phyloP scores from a whole-genome alignment of 108 stramenopile species.

The Aureococcus anophagefferens region DNA sequence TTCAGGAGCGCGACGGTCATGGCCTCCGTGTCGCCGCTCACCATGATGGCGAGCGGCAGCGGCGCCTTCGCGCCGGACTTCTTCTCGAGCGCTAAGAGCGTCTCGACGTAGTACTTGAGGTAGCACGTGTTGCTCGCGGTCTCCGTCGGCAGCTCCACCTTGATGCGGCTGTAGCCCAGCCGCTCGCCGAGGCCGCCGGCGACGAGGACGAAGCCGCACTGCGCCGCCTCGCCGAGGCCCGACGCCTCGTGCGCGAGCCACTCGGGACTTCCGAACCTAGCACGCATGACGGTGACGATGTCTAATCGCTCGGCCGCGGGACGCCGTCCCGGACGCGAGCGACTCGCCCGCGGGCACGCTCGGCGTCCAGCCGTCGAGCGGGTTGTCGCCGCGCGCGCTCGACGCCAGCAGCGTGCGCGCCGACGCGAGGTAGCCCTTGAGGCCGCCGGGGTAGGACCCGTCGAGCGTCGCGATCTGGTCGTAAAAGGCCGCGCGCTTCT shows the following conservation, averaged over 20 bases:
- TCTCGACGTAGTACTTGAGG: constrained; percentile 78
- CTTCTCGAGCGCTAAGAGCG: constrained; percentile 72
- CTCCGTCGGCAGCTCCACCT: constrained; percentile 89
- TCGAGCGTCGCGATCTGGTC: constrained; percentile 24
- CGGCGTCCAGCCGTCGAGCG: constrained; percentile 84
- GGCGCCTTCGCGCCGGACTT: constrained; percentile 28
- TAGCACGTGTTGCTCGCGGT: constrained; percentile 70
- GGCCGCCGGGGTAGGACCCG: constrained; percentile 35
- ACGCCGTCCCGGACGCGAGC: constrained; percentile 54
- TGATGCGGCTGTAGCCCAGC: constrained; percentile 59
- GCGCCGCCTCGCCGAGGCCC: constrained; percentile 54
- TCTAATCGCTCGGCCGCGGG: constrained; percentile 9
- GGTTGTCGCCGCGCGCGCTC: constrained; percentile 60
- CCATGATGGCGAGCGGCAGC: constrained; percentile 97
- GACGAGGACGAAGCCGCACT: constrained; percentile 71
- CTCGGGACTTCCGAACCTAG: background rate
- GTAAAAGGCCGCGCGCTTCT: constrained; percentile 25
- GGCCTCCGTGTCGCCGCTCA: constrained; percentile 82
- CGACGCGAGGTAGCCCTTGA: constrained; percentile 37
- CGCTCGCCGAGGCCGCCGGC: constrained; percentile 96
- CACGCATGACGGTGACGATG: background rate
- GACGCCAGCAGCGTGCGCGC: constrained; percentile 29
- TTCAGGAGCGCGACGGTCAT: constrained; percentile 65
- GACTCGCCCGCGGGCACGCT: constrained; percentile 64
- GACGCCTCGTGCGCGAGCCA: background rate